phyloP scores from a whole-genome alignment of 2,329 filamentous ascomycete genomes.

The Colletotrichum eleusines region DNA sequence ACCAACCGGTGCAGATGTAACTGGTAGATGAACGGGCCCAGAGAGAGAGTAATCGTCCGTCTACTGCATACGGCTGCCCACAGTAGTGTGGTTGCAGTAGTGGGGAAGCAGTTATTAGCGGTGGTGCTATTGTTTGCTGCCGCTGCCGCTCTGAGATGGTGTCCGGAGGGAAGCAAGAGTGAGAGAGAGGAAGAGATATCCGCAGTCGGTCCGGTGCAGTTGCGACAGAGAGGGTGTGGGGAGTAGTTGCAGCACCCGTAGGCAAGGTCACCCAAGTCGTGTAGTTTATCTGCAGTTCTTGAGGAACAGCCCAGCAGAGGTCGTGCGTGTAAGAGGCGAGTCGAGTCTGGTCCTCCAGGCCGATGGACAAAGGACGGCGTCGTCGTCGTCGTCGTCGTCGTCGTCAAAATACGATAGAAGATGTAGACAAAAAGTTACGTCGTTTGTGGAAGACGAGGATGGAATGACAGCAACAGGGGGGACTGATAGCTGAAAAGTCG shows the following conservation, averaged over 20 bases:
- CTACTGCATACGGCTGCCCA: conserved; percentile 2
- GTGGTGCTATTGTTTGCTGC: not conserved
- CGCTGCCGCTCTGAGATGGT: not conserved
- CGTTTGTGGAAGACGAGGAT: not conserved
- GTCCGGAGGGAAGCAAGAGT: not conserved
- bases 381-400: too few species aligned
- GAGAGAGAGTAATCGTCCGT: conserved; percentile 6
- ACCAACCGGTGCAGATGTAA: conserved; percentile 19
- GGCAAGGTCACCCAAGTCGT: not conserved
- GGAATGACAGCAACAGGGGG: not conserved
- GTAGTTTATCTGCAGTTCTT: not conserved
- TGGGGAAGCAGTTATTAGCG: not conserved
- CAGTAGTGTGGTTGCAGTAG: not conserved
- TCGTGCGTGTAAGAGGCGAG: not conserved
- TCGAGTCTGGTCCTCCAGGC: not conserved
- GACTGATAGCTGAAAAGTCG: not conserved
- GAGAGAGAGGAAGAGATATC: not conserved
- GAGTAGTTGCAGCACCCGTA: conserved; percentile 8
- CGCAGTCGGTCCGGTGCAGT: not conserved
- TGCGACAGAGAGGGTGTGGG: conserved; percentile 4
- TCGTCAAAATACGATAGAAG: not conserved
- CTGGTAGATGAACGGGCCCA: conserved; percentile 10
- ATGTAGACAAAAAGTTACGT: not conserved
- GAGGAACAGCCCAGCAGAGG: not conserved
- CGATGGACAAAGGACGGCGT: not conserved